These are phyloP conservation scores for Claviceps maximensis DNA, from an alignment of 2,329 filamentous ascomycete species.

Conservation along the genomic window DNA sequence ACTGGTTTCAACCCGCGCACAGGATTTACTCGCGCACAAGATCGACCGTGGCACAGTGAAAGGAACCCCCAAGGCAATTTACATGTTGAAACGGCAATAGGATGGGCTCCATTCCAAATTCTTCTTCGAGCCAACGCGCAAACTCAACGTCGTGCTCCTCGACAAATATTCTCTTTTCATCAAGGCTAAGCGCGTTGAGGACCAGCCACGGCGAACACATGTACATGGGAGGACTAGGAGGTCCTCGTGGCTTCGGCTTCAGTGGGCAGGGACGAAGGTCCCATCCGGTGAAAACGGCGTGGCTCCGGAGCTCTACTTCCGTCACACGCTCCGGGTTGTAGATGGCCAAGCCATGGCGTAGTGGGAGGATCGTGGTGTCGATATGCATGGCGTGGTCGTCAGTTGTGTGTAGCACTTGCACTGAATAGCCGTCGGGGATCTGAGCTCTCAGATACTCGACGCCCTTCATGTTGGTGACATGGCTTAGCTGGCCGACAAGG, in stretches of 20 bases:
- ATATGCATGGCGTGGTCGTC: constrained; percentile 20
- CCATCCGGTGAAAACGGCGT: constrained; percentile 15
- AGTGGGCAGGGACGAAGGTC: constrained; percentile 15
- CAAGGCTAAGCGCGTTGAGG: constrained; percentile 15
- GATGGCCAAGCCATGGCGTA: constrained; percentile 15
- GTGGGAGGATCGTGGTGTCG: constrained; percentile 18
- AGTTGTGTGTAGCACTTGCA: constrained; percentile 15
- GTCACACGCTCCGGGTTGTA: constrained; percentile 15
- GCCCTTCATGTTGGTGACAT: constrained; percentile 21
- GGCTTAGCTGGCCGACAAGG: constrained; percentile 18
- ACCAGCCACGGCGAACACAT: constrained; percentile 17
- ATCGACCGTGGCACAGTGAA: constrained; percentile 18
- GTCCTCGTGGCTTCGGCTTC: constrained; percentile 5
- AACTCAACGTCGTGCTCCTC: constrained; percentile 13
- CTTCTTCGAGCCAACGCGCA: constrained; percentile 8
- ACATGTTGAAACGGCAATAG: constrained; percentile 18
- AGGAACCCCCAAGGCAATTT: constrained; percentile 19
- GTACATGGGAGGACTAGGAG: constrained; percentile 12
- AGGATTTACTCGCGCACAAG: constrained; percentile 6
- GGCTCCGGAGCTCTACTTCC: constrained; percentile 11
- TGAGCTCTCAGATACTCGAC: constrained; percentile 15
- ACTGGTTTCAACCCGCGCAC: no score
- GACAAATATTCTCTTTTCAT: constrained; percentile 14
- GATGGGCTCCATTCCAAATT: constrained; percentile 9
- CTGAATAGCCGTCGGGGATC: constrained; percentile 15